Base-by-base conservation (phyloP, 176 grass and related monocot species). In the Triticum timopheevii region DNA sequence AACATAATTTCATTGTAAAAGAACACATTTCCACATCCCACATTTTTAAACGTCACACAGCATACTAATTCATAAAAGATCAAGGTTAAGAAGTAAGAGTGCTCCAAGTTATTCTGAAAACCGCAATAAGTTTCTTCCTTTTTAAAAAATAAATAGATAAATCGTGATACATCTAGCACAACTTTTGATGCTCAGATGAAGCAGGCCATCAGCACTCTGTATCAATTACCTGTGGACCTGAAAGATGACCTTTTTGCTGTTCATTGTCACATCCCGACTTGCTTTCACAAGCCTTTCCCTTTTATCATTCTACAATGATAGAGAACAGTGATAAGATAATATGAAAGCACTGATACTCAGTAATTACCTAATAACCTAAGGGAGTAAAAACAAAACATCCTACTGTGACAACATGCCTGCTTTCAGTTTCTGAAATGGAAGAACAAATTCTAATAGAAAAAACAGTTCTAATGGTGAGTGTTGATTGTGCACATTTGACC, bases 181-280 rank as follows among this genome's bases (percentile, higher is more conserved):
- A 76, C 39, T 47, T 28, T 23, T 35, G 50, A 76, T 36, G 2
- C 52, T n/a, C 1, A 84, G 81, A 74, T 81, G 6, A 82, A 85
- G 76, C 7, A 63, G 66, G 58, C 25, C 61, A 10, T n/a, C 22
- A 87, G 12, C 20, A 7, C 19, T 31, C 72, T 81, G 22, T 30
- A 54, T 65, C 20, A n/a, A 86, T 82, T 80, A 92, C 96, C 96
- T 98, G 75, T 98, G 96, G 31, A 98, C 96, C 86, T 98, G 96
- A 87, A 98, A 98, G 84, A 98, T 98, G 70, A 96, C 93, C 76
- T 98, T 98, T 85, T 98, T 98, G 80, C 96, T 98, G 76, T 98
- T 95, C 88, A 98, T 98, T 66, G 96, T 98, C 58, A 98, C 85
- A 86, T 98, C 96, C 64, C 96, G 96, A 93, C 96, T 98, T 56